phyloP scores from a whole-genome alignment of 202 grass and related monocot species.

The Setaria italica region DNA sequence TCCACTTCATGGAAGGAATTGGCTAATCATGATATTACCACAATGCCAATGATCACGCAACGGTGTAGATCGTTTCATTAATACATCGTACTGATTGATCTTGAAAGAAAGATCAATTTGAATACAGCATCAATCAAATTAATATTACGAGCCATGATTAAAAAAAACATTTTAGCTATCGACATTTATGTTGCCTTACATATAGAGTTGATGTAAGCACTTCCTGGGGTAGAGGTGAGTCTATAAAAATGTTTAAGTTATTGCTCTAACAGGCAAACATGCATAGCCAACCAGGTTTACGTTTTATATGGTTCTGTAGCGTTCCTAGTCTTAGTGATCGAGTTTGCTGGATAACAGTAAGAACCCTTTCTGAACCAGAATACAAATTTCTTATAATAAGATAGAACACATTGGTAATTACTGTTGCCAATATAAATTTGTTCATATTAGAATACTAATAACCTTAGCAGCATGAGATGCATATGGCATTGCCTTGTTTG shows the following conservation, averaged over 20 bases:
- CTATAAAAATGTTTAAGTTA: background rate
- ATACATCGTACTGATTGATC: background rate
- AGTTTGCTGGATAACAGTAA: background rate
- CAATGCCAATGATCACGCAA: background rate
- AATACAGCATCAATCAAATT: slow-evolving; percentile 16
- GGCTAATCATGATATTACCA: background rate
- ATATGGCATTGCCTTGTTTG: background rate
- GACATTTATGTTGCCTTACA: background rate
- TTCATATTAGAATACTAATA: background rate
- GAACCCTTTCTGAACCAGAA: background rate
- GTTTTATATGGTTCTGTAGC: background rate
- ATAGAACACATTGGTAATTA: background rate
- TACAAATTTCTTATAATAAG: background rate
- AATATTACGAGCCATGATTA: background rate
- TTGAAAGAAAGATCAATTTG: background rate
- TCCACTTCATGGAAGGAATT: slow-evolving; percentile 12
- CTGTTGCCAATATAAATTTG: background rate
- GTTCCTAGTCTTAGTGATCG: background rate
- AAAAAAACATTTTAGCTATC: background rate
- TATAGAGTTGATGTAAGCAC: background rate
- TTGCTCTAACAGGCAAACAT: background rate
- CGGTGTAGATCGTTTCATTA: background rate
- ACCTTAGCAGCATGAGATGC: background rate
- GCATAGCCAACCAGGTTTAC: background rate
- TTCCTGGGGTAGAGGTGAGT: background rate